Conservation (phyloP, 73 alveolate species). For the Paramecium octaurelia region DNA sequence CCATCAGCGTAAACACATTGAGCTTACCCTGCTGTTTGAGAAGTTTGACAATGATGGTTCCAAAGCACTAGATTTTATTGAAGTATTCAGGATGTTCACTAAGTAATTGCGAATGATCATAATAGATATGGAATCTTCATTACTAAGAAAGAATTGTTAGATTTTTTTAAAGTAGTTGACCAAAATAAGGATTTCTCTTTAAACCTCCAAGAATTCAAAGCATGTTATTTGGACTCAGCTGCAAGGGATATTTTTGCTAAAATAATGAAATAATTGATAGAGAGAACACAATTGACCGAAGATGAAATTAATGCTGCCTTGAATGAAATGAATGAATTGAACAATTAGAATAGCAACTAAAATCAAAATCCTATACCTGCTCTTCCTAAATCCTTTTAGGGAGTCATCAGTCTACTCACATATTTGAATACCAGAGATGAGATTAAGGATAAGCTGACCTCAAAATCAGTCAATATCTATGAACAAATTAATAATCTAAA, state of each 20-base stretch:
- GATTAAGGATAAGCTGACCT: neutral
- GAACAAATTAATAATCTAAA: neutral
- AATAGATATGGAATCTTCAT: slow-evolving; percentile 13
- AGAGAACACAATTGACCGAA: neutral
- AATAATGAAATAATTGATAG: neutral
- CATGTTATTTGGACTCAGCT: neutral
- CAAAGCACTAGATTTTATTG: slow-evolving; percentile 44
- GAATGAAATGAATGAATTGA: slow-evolving; percentile 29
- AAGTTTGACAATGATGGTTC: slow-evolving; percentile 50
- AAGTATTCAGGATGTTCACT: slow-evolving; percentile 43
- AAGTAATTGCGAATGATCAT: neutral
- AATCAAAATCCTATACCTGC: neutral
- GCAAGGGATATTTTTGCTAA: neutral
- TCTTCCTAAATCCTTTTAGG: slow-evolving; percentile 5
- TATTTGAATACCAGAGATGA: slow-evolving; percentile 32
- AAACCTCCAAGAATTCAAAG: slow-evolving; percentile 31
- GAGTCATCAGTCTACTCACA: neutral
- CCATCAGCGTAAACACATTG: slow-evolving; percentile 31
- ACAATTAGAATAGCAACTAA: neutral
- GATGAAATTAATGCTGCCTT: neutral
- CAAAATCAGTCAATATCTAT: neutral
- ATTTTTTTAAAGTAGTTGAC: slow-evolving; percentile 17
- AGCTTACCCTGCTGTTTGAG: slow-evolving; percentile 11
- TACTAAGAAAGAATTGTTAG: slow-evolving; percentile 14
- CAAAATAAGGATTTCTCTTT: slow-evolving; percentile 31